Conservation (phyloP, 2,329 filamentous ascomycete genomes). For the Pseudogymnoascus sp. region DNA sequence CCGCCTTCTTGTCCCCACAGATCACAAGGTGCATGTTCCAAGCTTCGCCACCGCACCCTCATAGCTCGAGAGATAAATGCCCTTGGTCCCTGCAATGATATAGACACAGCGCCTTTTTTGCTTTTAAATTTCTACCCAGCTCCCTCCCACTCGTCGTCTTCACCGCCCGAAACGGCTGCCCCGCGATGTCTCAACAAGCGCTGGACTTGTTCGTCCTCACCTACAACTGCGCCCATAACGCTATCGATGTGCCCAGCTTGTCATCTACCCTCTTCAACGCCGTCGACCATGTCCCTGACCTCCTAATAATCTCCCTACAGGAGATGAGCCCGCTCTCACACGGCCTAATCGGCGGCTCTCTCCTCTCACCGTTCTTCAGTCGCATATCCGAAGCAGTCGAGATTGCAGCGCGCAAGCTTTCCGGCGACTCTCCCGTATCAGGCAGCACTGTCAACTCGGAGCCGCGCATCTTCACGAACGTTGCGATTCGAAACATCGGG, state of each 20-base stretch:
- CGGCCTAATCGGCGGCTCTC: conserved; percentile 77
- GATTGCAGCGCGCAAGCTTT: conserved; percentile 44
- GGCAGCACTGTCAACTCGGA: conserved; percentile 13
- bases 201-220: conserved; percentile 73
- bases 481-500: conserved; percentile 67
- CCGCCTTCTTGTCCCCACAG: neutral
- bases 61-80: neutral
- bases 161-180: neutral
- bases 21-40: conserved; percentile 2
- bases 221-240: conserved; percentile 75
- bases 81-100: neutral
- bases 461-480: conserved; percentile 53
- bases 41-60: neutral
- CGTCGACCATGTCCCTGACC: conserved; percentile 55
- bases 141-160: conserved; percentile 11
- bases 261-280: conserved; percentile 58
- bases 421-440: conserved; percentile 19
- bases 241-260: conserved; percentile 63
- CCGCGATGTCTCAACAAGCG: conserved; percentile 8
- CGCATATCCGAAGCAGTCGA: conserved; percentile 64
- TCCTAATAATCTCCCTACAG: conserved; percentile 66
- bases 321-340: conserved; percentile 80
- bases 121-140: neutral
- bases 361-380: conserved; percentile 66
- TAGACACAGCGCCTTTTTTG: conserved; percentile 1